These are phyloP conservation scores for Brassica juncea DNA, from an alignment of 345 rosid genomes.

Conservation along the genomic window DNA sequence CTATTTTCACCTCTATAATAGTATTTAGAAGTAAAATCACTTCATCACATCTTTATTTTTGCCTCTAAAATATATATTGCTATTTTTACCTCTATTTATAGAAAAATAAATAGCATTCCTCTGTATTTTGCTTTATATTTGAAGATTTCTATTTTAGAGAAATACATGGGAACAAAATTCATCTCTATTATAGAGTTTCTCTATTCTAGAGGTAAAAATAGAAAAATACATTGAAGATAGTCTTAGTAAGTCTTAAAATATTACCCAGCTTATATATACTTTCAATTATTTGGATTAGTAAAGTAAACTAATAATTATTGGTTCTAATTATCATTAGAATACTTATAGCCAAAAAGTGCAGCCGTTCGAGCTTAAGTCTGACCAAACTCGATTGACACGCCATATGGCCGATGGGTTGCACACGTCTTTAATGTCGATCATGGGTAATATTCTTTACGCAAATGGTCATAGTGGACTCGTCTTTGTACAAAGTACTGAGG, in stretches of 20 bases:
- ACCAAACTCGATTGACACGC: not conserved
- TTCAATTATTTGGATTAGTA: not conserved
- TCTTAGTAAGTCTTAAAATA: not conserved
- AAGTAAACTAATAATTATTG: not conserved
- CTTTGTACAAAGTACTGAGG: constrained; percentile 5
- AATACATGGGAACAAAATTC: too few species aligned
- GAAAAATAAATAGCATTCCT: too few species aligned
- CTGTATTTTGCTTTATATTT: too few species aligned
- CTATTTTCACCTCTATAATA: too few species aligned
- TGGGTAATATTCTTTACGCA: constrained; percentile 26
- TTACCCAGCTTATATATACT: not conserved
- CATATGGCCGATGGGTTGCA: not conserved
- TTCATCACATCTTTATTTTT: too few species aligned
- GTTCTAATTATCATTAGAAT: not conserved
- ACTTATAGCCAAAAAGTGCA: not conserved
- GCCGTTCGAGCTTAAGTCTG: not conserved
- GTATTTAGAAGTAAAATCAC: too few species aligned
- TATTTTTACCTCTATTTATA: too few species aligned
- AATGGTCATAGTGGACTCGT: constrained; percentile 25
- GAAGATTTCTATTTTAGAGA: too few species aligned
- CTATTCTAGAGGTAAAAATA: too few species aligned
- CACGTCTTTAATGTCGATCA: not conserved
- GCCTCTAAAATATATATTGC: too few species aligned
- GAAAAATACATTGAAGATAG: too few species aligned
- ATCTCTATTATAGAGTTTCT: too few species aligned